These are phyloP conservation scores for Priceomyces medius DNA, from an alignment of 805 yeast species.

Conservation along the genomic window DNA sequence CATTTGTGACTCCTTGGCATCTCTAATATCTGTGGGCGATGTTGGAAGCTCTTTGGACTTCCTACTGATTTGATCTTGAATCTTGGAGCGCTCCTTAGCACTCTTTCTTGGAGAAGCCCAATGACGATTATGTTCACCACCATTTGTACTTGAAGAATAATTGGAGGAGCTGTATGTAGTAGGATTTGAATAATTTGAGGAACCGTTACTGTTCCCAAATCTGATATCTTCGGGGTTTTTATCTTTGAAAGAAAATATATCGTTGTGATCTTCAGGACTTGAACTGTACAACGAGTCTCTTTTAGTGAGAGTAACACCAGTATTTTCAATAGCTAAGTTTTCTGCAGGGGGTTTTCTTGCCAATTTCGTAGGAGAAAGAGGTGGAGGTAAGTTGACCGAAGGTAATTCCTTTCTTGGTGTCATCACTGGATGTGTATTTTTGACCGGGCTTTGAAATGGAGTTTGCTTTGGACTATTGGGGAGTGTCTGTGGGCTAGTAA, in stretches of 20 bases:
- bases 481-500: neutral
- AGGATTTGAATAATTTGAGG: slow-evolving; percentile 38
- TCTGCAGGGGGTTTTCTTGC: slow-evolving; percentile 11
- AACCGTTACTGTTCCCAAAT: slow-evolving; percentile 16
- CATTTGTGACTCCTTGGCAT: slow-evolving; percentile 5
- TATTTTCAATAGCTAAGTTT: neutral
- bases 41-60: slow-evolving; percentile 30
- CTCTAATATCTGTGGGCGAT: slow-evolving; percentile 8
- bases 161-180: slow-evolving; percentile 28
- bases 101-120: slow-evolving; percentile 46
- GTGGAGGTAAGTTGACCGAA: slow-evolving; percentile 8
- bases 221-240: slow-evolving; percentile 5
- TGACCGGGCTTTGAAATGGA: slow-evolving; percentile 2
- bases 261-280: slow-evolving; percentile 15
- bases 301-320: neutral
- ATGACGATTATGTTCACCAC: slow-evolving; percentile 26
- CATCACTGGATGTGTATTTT: slow-evolving; percentile 4
- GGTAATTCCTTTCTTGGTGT: slow-evolving; percentile 8
- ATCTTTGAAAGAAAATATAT: slow-evolving; percentile 16
- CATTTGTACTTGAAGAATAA: slow-evolving; percentile 16
- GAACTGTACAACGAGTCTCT: slow-evolving; percentile 9
- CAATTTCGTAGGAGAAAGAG: neutral
- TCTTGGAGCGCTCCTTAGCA: slow-evolving; percentile 29
- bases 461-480: neutral
- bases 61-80: slow-evolving; percentile 40